Percentiles rank a stretch among this genome's conserved stretches.
Evolutionary conservation across 768 basidiomycete species (phyloP).

Genomic region (Tulasnella sp.): DNA sequence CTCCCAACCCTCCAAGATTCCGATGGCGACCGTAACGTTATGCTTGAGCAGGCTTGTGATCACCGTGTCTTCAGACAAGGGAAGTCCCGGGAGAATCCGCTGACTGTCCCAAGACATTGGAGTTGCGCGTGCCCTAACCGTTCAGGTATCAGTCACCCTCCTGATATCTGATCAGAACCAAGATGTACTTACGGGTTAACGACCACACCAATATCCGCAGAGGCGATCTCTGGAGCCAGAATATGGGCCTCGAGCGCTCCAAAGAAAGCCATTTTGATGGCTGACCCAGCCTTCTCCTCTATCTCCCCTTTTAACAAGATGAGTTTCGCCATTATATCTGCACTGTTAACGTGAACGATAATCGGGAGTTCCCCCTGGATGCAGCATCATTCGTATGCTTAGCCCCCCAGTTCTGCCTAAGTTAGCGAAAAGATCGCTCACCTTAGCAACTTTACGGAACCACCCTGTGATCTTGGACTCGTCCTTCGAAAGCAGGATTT

Average conservation of each 20-base stretch:
- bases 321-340: slow-evolving; percentile 57
- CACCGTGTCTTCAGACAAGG: slow-evolving; percentile 49
- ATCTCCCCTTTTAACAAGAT: slow-evolving; percentile 53
- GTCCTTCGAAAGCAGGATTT: slow-evolving; percentile 38
- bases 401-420: neutral
- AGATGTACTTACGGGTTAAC: slow-evolving; percentile 34
- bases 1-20: slow-evolving; percentile 53
- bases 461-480: slow-evolving; percentile 29
- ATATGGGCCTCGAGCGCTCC: slow-evolving; percentile 60
- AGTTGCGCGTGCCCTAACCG: slow-evolving; percentile 43
- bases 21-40: slow-evolving; percentile 63
- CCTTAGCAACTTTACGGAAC: slow-evolving; percentile 40
- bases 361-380: slow-evolving; percentile 45
- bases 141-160: neutral
- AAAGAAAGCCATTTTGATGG: slow-evolving; percentile 39
- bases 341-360: slow-evolving; percentile 50
- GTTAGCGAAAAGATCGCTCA: slow-evolving; percentile 22
- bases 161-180: neutral
- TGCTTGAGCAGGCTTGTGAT: slow-evolving; percentile 50
- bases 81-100: slow-evolving; percentile 58
- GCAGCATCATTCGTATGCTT: slow-evolving; percentile 2
- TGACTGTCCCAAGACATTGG: slow-evolving; percentile 58
- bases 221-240: slow-evolving; percentile 58
- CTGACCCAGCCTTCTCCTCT: slow-evolving; percentile 33
- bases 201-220: slow-evolving; percentile 54